These are phyloP conservation scores for Penicillium sclerotiorum DNA, from an alignment of 2,329 filamentous ascomycete species.

Conservation along the genomic window DNA sequence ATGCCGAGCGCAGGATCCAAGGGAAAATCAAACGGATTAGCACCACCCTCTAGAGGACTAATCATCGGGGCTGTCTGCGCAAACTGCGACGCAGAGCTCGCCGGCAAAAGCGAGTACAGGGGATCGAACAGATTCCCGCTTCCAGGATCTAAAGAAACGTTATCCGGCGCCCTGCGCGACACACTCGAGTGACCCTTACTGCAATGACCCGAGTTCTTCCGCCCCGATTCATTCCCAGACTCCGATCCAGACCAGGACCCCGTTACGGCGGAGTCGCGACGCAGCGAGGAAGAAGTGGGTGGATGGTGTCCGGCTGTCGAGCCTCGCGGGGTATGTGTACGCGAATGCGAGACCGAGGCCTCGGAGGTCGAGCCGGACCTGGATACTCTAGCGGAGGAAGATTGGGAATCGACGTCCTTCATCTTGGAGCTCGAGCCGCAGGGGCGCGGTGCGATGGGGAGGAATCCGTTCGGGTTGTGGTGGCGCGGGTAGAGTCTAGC, in stretches of 20 bases:
- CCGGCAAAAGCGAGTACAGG: conserved; percentile 16
- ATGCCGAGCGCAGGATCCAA: conserved; percentile 20
- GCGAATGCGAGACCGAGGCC: conserved; percentile 3
- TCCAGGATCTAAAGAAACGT: conserved; percentile 13
- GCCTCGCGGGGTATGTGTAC: neutral
- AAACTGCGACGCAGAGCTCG: conserved; percentile 7
- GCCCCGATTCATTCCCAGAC: conserved; percentile 13
- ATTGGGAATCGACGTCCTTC: neutral
- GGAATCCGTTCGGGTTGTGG: conserved; percentile 22
- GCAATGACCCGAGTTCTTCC: neutral
- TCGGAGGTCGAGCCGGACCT: conserved; percentile 21
- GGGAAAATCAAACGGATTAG: conserved; percentile 25
- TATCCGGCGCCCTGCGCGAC: conserved; percentile 13
- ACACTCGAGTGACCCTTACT: neutral
- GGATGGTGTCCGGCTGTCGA: too few relatives aligned
- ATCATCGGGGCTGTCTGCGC: conserved; percentile 15
- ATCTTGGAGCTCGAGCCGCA: neutral
- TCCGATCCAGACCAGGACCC: conserved; percentile 26
- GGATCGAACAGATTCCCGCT: conserved; percentile 22
- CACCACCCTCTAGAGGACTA: conserved; percentile 21
- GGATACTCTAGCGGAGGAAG: conserved; percentile 11
- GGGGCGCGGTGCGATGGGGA: conserved; percentile 27
- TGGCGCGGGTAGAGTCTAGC: conserved; percentile 26
- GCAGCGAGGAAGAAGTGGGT: neutral
- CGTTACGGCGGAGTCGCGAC: conserved; percentile 8